Percentiles rank a stretch among this genome's conserved stretches.
phyloP scores from a whole-genome alignment of 805 yeast genomes.

The Cephaloascus fragrans region DNA sequence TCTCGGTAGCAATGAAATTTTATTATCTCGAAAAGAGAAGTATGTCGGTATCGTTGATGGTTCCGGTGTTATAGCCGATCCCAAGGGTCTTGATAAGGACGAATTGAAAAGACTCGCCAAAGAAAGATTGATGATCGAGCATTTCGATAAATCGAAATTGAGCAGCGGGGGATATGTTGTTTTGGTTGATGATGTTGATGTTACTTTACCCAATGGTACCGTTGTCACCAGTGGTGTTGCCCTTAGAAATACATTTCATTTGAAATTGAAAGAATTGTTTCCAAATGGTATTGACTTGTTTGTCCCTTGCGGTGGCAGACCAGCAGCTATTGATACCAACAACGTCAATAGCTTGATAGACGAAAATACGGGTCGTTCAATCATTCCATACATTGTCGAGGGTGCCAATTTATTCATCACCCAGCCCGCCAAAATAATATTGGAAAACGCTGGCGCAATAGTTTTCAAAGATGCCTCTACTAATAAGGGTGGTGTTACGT shows the following conservation, averaged over 20 bases:
- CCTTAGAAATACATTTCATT: slow-evolving; percentile 87
- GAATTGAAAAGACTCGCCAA: slow-evolving; percentile 77
- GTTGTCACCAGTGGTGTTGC: slow-evolving; percentile 74
- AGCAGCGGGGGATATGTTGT: slow-evolving; percentile 73
- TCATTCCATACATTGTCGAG: slow-evolving; percentile 85
- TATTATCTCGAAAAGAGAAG: slow-evolving; percentile 71
- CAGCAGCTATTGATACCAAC: slow-evolving; percentile 85
- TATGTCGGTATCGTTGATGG: slow-evolving; percentile 93
- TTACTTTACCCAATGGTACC: slow-evolving; percentile 68
- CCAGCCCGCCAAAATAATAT: slow-evolving; percentile 80
- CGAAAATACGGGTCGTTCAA: slow-evolving; percentile 62
- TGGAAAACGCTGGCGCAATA: slow-evolving; percentile 81
- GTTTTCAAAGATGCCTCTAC: slow-evolving; percentile 95
- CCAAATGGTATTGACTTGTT: slow-evolving; percentile 66
- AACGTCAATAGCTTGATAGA: slow-evolving; percentile 69
- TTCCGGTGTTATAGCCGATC: slow-evolving; percentile 90
- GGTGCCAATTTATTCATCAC: slow-evolving; percentile 96
- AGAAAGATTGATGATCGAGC: slow-evolving; percentile 62
- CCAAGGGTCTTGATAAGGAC: slow-evolving; percentile 71
- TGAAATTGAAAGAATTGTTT: slow-evolving; percentile 55
- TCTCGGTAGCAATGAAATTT: slow-evolving; percentile 90
- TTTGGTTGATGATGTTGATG: slow-evolving; percentile 75
- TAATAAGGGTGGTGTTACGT: slow-evolving; percentile 97
- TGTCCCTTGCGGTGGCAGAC: slow-evolving; percentile 99
- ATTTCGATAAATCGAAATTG: slow-evolving; percentile 58